These are phyloP conservation scores for Schizosaccharomyces versatilis DNA, from an alignment of 1,139 yeast genomes.

Conservation along the genomic window DNA sequence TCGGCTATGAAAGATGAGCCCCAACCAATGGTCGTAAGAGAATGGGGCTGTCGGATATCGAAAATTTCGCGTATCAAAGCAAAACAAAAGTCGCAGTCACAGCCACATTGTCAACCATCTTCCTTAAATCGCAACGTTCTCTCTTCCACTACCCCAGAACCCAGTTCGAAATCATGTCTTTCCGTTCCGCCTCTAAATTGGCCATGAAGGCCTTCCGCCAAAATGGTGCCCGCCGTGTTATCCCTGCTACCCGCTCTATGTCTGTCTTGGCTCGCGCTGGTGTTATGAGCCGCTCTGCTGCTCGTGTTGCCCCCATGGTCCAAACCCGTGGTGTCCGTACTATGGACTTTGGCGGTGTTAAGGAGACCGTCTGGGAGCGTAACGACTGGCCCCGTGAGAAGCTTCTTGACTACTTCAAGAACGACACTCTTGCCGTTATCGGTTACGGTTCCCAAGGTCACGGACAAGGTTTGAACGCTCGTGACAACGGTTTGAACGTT, in stretches of 20 bases:
- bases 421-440: constrained; percentile 88
- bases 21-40: too few relatives aligned
- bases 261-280: constrained; percentile 11
- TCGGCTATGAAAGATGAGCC: too few relatives aligned
- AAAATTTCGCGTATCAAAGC: not conserved
- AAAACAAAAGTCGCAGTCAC: not conserved
- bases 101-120: not conserved
- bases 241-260: not conserved
- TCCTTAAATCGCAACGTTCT: not conserved
- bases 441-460: constrained; percentile 99
- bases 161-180: not conserved
- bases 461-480: constrained; percentile 97
- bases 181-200: constrained; percentile 1
- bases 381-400: constrained; percentile 98
- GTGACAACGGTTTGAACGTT: constrained; percentile 96
- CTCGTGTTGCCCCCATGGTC: constrained; percentile 15
- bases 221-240: not conserved
- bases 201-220: constrained; percentile 3
- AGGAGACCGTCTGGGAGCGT: constrained; percentile 75
- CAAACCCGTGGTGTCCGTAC: constrained; percentile 66
- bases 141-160: not conserved
- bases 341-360: constrained; percentile 91
- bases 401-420: constrained; percentile 84
- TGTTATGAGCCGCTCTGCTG: constrained; percentile 10
- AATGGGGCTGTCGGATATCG: too few relatives aligned